Percentiles rank a stretch among this genome's conserved stretches.
Conservation (phyloP, 345 rosid genomes). For the Euphorbia lathyris region DNA sequence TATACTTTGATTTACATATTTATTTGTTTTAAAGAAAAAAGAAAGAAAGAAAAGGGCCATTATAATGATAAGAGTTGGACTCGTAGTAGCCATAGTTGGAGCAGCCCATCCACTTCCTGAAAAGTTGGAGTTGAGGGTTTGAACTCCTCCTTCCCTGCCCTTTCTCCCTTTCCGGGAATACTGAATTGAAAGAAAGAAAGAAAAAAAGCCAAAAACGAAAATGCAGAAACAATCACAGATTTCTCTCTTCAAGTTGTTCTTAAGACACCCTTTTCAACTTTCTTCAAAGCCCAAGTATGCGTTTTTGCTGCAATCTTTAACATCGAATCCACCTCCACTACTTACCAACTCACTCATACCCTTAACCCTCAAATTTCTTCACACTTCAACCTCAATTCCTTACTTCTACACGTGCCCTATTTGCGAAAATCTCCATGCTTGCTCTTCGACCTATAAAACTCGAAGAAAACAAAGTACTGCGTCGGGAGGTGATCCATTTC, state of each 20-base stretch:
- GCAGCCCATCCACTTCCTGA: conserved; percentile 2
- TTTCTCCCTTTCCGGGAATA: background rate
- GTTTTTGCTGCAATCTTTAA: conserved; percentile 7
- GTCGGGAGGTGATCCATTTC: conserved; percentile 27
- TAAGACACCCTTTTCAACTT: conserved; percentile 24
- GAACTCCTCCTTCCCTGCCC: background rate
- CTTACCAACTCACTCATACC: too few species aligned
- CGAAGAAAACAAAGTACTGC: conserved; percentile 35
- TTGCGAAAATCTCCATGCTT: conserved; percentile 11
- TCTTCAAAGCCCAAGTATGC: conserved; percentile 25
- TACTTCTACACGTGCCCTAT: background rate
- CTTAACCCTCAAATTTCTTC: conserved; percentile 14
- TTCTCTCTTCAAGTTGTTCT: conserved; percentile 35
- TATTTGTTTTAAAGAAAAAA: too few species aligned
- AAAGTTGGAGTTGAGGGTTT: conserved; percentile 1
- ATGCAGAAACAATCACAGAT: conserved; percentile 40
- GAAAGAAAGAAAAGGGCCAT: too few species aligned
- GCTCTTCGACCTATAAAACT: background rate
- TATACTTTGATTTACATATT: too few species aligned
- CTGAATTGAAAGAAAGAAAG: background rate
- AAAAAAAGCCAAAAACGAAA: background rate
- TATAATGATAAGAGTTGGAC: too few species aligned
- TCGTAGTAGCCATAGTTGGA: background rate
- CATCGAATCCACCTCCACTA: conserved; percentile 20
- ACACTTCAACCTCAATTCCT: conserved; percentile 11